A percentile compares a stretch with the other conserved stretches of the same genome.
Conservation (phyloP, 1,284 basidiomycete genomes). For the Austroboletus niveus region DNA sequence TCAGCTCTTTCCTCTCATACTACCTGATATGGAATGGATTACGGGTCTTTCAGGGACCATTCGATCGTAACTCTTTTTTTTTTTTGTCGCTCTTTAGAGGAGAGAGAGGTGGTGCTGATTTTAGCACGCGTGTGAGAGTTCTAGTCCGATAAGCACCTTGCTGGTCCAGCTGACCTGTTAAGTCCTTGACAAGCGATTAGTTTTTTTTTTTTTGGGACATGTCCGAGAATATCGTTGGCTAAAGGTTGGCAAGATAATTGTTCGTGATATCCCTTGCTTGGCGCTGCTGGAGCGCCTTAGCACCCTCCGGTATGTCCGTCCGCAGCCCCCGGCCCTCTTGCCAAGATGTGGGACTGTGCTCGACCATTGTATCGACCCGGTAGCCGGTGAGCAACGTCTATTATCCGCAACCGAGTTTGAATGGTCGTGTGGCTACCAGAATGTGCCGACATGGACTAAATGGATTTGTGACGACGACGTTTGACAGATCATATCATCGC, state of each 20-base stretch:
- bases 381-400: not conserved
- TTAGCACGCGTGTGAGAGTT: conserved; percentile 6
- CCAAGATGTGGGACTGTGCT: too few species aligned
- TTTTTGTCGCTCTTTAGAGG: conserved; percentile 2
- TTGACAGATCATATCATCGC: conserved; percentile 2
- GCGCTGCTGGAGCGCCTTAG: not conserved
- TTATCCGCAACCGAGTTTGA: not conserved
- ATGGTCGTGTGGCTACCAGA: conserved; percentile 1
- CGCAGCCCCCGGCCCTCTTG: not conserved
- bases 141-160: conserved; percentile 23
- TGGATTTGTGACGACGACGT: conserved; percentile 3
- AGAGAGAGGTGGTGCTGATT: conserved; percentile 2
- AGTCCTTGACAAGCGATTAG: conserved; percentile 16
- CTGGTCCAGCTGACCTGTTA: conserved; percentile 25
- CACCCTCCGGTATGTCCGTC: not conserved
- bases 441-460: conserved; percentile 4
- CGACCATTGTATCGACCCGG: too few species aligned
- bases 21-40: conserved; percentile 20
- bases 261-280: not conserved
- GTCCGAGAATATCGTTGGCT: conserved; percentile 1
- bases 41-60: conserved; percentile 14
- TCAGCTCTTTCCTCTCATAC: conserved; percentile 4
- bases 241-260: conserved; percentile 18
- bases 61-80: conserved; percentile 8
- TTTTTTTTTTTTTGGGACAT: conserved; percentile 8